Evolutionary conservation across 139 green algal genomes (phyloP).

Genomic region (Micractinium conductrix): DNA sequence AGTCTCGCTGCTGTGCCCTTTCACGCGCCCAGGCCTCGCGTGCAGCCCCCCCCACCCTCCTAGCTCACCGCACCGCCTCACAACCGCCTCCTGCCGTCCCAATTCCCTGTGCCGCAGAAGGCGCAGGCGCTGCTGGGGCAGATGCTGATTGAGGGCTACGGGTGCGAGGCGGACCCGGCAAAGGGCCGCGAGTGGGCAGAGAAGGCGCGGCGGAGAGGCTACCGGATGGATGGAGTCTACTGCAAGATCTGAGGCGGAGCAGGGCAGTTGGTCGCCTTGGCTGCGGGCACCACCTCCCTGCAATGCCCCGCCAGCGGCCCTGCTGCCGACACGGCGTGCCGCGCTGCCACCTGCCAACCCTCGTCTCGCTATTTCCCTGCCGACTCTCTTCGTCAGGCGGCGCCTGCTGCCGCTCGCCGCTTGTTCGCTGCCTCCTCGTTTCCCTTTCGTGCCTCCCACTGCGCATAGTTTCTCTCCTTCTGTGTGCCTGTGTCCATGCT

Average conservation of each 20-base stretch:
- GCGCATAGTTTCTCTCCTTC: no score
- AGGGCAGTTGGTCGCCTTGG: no score
- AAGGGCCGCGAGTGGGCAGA: slow-evolving; percentile 69
- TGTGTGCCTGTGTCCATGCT: no score
- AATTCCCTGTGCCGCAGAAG: slow-evolving; percentile 59
- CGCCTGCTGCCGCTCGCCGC: no score
- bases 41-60: not conserved
- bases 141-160: slow-evolving; percentile 84
- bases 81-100: not conserved
- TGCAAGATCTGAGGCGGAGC: slow-evolving; percentile 28
- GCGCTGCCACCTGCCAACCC: no score
- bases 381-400: no score
- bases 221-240: slow-evolving; percentile 65
- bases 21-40: not conserved
- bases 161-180: slow-evolving; percentile 62
- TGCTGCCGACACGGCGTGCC: no score
- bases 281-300: no score
- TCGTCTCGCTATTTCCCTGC: no score
- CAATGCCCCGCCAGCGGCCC: no score
- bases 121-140: slow-evolving; percentile 77
- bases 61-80: not conserved
- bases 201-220: slow-evolving; percentile 67
- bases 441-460: no score
- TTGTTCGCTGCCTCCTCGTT: no score
- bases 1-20: not conserved